Conservation (phyloP, 169 alveolate genomes). For the Plasmodium fragile region DNA sequence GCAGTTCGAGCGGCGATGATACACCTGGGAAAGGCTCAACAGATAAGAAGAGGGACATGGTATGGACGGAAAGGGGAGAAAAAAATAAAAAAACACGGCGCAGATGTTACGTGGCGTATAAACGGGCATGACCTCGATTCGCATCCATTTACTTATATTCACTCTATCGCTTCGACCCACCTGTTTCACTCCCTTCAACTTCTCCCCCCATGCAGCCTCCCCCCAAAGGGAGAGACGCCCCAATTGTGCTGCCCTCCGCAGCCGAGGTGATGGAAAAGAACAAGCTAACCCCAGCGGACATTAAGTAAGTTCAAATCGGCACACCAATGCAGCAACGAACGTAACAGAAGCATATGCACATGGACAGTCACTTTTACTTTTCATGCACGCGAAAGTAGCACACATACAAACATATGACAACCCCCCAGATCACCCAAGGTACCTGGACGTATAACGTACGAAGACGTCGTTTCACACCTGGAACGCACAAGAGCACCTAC, state of each 20-base stretch:
- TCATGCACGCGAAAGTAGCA: no score
- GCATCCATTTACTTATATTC: background rate
- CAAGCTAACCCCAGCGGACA: conserved; percentile 42
- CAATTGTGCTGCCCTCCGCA: conserved; percentile 70
- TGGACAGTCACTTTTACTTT: background rate
- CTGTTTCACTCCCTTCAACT: background rate
- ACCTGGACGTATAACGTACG: conserved; percentile 53
- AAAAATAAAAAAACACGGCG: background rate
- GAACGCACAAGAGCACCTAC: conserved; percentile 17
- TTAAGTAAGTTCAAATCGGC: conserved; percentile 34
- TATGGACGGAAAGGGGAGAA: background rate
- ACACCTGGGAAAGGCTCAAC: background rate
- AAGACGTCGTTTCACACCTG: conserved; percentile 55
- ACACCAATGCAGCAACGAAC: background rate
- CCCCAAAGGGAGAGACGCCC: conserved; percentile 35
- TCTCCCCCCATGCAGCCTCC: background rate
- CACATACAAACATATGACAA: background rate
- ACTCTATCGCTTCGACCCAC: background rate
- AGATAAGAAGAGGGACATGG: background rate
- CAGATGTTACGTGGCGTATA: background rate
- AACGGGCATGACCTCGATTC: background rate
- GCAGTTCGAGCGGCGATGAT: background rate
- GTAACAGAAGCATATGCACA: conserved; percentile 10
- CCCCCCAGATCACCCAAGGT: background rate
- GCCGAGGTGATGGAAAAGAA: conserved; percentile 50